Conservation (phyloP, 2,329 filamentous ascomycete genomes). For the Colletotrichum melonis region DNA sequence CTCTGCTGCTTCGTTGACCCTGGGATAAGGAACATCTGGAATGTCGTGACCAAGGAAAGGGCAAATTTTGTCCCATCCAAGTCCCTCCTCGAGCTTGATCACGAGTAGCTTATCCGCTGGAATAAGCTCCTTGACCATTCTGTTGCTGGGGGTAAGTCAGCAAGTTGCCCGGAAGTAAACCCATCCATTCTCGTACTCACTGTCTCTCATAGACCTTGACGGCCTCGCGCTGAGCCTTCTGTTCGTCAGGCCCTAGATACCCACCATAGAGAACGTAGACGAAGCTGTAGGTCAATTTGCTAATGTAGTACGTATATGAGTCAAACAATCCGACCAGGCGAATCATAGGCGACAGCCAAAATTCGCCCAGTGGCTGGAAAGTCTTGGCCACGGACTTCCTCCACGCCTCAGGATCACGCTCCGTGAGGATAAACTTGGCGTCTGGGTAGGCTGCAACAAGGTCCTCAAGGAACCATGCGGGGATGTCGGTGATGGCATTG, state of each 20-base stretch:
- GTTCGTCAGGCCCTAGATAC: neutral
- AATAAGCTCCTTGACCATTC: conserved; percentile 40
- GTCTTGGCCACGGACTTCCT: conserved; percentile 43
- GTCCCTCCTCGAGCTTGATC: conserved; percentile 46
- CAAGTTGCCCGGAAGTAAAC: neutral
- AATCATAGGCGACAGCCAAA: conserved; percentile 5
- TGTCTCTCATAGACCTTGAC: conserved; percentile 18
- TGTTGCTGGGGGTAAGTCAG: conserved; percentile 35
- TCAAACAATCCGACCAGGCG: neutral
- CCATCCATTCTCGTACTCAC: neutral
- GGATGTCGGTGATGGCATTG: conserved; percentile 39
- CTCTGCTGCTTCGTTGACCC: conserved; percentile 43
- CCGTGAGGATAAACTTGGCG: conserved; percentile 49
- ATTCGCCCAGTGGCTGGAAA: conserved; percentile 14
- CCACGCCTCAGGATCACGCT: conserved; percentile 48
- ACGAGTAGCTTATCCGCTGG: conserved; percentile 44
- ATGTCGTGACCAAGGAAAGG: conserved; percentile 44
- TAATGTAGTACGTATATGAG: conserved; percentile 19
- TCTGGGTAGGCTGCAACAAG: conserved; percentile 46
- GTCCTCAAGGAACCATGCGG: conserved; percentile 45
- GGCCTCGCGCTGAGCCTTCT: neutral
- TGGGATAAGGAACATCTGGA: conserved; percentile 43
- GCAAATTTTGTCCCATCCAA: conserved; percentile 50
- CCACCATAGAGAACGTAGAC: conserved; percentile 3
- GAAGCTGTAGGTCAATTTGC: neutral